Evolutionary conservation across 495 filamentous ascomycete species (phyloP).

Genomic region (Xylaria castorea): DNA sequence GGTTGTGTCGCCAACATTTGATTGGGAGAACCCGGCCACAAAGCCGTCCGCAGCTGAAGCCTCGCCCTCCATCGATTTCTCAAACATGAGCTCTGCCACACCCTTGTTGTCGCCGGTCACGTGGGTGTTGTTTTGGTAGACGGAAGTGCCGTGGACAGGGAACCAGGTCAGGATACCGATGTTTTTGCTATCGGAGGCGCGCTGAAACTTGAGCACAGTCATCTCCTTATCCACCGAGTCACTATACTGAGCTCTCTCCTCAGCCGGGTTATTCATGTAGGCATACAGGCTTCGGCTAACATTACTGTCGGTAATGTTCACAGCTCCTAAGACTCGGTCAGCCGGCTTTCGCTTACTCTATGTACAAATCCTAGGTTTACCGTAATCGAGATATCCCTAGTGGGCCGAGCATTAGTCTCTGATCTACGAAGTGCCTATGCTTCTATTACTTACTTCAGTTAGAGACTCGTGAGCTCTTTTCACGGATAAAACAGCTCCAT

Average conservation of each 20-base stretch:
- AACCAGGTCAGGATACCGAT: constrained; percentile 89
- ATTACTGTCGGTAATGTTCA: constrained; percentile 69
- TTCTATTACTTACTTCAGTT: constrained; percentile 59
- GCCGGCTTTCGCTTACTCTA: neutral
- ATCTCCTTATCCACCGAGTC: constrained; percentile 79
- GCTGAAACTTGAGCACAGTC: constrained; percentile 81
- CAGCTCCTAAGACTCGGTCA: constrained; percentile 32
- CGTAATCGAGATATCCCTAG: constrained; percentile 55
- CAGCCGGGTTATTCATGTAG: constrained; percentile 85
- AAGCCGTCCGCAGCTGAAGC: constrained; percentile 62
- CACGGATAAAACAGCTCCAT: constrained; percentile 84
- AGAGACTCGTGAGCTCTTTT: constrained; percentile 81
- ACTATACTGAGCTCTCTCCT: constrained; percentile 75
- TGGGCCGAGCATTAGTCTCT: constrained; percentile 21
- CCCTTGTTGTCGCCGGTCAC: constrained; percentile 98
- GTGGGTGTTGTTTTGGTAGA: constrained; percentile 91
- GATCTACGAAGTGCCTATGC: neutral
- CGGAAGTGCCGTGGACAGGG: constrained; percentile 89
- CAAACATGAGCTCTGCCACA: constrained; percentile 82
- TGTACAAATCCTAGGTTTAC: constrained; percentile 29
- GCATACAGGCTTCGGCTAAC: constrained; percentile 86
- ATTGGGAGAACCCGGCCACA: constrained; percentile 91
- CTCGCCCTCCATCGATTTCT: constrained; percentile 66
- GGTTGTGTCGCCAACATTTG: constrained; percentile 91
- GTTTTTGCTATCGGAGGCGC: constrained; percentile 65